Conservation (phyloP, 805 yeast species). For the Hanseniaspora guilliermondii region DNA sequence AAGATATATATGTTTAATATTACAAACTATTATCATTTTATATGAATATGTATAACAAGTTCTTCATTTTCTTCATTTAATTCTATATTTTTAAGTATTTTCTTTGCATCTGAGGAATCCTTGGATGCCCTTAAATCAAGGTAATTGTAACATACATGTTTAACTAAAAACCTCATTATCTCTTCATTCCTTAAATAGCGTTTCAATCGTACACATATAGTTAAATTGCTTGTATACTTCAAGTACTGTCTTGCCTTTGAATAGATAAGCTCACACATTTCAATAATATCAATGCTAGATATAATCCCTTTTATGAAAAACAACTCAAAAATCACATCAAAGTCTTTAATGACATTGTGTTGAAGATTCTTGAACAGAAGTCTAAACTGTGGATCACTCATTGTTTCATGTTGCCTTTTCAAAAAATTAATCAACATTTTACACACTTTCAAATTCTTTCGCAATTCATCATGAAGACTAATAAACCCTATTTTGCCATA, state of each 20-base stretch:
- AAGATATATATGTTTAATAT: too few species aligned
- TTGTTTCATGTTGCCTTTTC: not conserved
- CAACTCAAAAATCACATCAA: not conserved
- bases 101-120: not conserved
- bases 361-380: not conserved
- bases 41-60: too few species aligned
- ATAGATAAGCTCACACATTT: not conserved
- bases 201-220: not conserved
- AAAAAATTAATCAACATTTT: not conserved
- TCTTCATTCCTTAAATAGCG: not conserved
- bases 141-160: conserved; percentile 9
- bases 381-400: not conserved
- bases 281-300: not conserved
- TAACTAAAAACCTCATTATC: not conserved
- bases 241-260: not conserved
- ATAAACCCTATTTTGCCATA: not conserved
- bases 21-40: too few species aligned
- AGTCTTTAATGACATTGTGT: not conserved
- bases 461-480: not conserved
- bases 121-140: not conserved
- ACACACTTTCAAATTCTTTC: not conserved
- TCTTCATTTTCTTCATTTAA: too few species aligned
- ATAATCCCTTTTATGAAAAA: not conserved
- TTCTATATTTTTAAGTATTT: too few species aligned
- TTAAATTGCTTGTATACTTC: not conserved